A percentile compares a stretch with the other conserved stretches of the same genome.
Evolutionary conservation across 352 stramenopile species (phyloP).

Genomic region (Phytophthora parvispora): DNA sequence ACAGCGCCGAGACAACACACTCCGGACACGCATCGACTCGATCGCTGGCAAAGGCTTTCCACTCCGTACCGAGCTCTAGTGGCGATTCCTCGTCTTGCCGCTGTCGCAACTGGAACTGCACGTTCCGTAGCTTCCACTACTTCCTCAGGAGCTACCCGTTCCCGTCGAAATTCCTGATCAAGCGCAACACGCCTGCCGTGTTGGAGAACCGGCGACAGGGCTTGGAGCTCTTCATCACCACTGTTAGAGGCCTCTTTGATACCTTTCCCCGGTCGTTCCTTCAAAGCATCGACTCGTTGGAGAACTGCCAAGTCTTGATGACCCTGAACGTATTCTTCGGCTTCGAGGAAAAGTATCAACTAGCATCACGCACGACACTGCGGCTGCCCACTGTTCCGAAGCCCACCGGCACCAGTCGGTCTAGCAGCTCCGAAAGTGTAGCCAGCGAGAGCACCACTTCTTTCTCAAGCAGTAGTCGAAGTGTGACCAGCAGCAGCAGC

Average conservation of each 20-base stretch:
- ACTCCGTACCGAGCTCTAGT: slow-evolving; percentile 7
- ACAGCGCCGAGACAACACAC: slow-evolving; percentile 5
- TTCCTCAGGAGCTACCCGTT: slow-evolving; percentile 66
- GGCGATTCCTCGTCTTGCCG: slow-evolving; percentile 32
- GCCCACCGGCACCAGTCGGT: slow-evolving; percentile 3
- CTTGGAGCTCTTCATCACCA: slow-evolving; percentile 63
- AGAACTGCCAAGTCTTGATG: slow-evolving; percentile 57
- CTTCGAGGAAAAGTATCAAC: slow-evolving; percentile 40
- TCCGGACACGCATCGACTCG: slow-evolving; percentile 2
- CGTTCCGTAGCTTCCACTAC: slow-evolving; percentile 58
- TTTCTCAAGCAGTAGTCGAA: slow-evolving; percentile 27
- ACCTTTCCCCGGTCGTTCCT: slow-evolving; percentile 62
- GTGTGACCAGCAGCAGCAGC: slow-evolving; percentile 11
- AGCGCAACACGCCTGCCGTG: slow-evolving; percentile 39
- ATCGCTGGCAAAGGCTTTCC: slow-evolving; percentile 23
- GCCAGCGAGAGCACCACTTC: slow-evolving; percentile 25
- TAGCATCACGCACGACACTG: slow-evolving; percentile 11
- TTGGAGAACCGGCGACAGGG: slow-evolving; percentile 53
- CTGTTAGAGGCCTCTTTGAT: slow-evolving; percentile 57
- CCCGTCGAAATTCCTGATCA: slow-evolving; percentile 62
- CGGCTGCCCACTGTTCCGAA: slow-evolving; percentile 10
- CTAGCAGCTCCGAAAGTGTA: slow-evolving; percentile 22
- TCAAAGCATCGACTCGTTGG: slow-evolving; percentile 41
- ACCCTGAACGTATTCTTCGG: slow-evolving; percentile 57
- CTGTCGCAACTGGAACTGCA: slow-evolving; percentile 61